These are phyloP conservation scores for Passalora sequoiae DNA, from an alignment of 2,329 filamentous ascomycete species.

Conservation along the genomic window DNA sequence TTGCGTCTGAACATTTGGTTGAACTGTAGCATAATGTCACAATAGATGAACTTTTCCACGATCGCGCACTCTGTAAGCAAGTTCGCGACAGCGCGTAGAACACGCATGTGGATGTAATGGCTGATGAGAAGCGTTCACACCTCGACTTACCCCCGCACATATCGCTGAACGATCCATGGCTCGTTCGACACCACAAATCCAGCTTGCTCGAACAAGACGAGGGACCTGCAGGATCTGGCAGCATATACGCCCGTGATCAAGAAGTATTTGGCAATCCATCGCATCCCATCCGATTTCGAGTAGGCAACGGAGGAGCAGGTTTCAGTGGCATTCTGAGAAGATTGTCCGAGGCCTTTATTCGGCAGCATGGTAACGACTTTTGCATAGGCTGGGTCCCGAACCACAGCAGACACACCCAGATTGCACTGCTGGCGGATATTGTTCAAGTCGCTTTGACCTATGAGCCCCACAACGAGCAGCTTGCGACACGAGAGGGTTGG, in stretches of 20 bases:
- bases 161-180: no score
- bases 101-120: no score
- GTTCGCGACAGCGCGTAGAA: no score
- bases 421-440: slow-evolving; percentile 22
- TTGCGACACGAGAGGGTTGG: slow-evolving; percentile 23
- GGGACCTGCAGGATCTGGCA: slow-evolving; percentile 7
- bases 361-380: slow-evolving; percentile 10
- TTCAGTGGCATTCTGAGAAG: slow-evolving; percentile 20
- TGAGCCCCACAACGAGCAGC: slow-evolving; percentile 22
- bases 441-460: slow-evolving; percentile 26
- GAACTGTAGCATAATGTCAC: no score
- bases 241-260: slow-evolving; percentile 9
- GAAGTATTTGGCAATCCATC: slow-evolving; percentile 17
- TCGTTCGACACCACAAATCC: slow-evolving; percentile 13
- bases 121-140: no score
- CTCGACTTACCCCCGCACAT: no score
- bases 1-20: no score
- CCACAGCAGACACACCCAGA: slow-evolving; percentile 24
- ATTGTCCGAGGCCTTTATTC: slow-evolving; percentile 18
- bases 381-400: slow-evolving; percentile 24
- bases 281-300: slow-evolving; percentile 18
- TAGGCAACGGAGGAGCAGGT: slow-evolving; percentile 26
- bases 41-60: no score
- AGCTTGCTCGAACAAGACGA: slow-evolving; percentile 5
- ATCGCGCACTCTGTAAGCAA: no score